phyloP scores from a whole-genome alignment of 2,329 filamentous ascomycete genomes.

The Calonectria leucothoes region DNA sequence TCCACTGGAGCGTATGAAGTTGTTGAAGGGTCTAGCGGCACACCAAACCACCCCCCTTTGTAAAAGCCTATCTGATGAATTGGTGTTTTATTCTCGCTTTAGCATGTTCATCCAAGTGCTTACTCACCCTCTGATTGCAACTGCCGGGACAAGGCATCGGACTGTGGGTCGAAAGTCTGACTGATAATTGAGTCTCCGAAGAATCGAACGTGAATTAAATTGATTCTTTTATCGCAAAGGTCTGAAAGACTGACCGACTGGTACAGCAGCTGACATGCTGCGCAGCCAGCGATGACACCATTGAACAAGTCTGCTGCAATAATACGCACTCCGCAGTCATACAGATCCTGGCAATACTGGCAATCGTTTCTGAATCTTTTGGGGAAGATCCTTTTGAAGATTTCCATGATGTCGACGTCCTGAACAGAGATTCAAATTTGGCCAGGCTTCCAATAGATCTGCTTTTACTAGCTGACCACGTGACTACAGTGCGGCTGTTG shows the following conservation, averaged over 20 bases:
- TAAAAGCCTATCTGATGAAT: neutral
- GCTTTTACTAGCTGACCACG: neutral
- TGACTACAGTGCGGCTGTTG: neutral
- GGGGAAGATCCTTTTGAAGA: neutral
- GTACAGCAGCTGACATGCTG: slow-evolving; percentile 1
- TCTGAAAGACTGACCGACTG: neutral
- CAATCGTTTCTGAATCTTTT: neutral
- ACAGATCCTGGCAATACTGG: neutral
- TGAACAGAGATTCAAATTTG: neutral
- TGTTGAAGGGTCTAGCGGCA: neutral
- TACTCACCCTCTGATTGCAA: neutral
- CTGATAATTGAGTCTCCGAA: neutral
- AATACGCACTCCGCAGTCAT: neutral
- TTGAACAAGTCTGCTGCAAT: neutral
- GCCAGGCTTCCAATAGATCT: neutral
- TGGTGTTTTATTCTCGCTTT: neutral
- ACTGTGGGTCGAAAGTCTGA: slow-evolving; percentile 6
- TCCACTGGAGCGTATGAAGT: neutral
- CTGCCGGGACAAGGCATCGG: neutral
- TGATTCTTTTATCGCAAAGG: neutral
- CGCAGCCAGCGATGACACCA: neutral
- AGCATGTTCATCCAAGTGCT: neutral
- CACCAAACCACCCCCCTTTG: neutral
- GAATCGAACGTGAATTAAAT: neutral
- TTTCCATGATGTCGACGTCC: neutral